Evolutionary conservation across 2,329 filamentous ascomycete genomes (phyloP).

Genomic region (Bipolaris victoriae): DNA sequence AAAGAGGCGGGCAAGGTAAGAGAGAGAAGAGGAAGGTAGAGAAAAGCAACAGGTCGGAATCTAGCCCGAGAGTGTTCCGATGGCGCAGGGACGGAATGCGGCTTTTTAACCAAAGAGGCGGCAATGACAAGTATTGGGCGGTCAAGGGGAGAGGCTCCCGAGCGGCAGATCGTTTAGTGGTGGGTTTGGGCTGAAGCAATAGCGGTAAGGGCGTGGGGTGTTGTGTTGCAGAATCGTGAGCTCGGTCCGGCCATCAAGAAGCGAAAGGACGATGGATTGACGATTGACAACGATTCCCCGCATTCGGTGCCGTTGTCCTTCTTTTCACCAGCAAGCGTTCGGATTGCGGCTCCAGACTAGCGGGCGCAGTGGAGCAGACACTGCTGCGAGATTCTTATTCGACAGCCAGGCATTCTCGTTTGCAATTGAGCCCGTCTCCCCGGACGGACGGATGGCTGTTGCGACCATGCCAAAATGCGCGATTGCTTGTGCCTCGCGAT

Average conservation of each 20-base stretch:
- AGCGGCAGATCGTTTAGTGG: conserved; percentile 12
- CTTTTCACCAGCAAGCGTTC: conserved; percentile 37
- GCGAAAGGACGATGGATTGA: conserved; percentile 37
- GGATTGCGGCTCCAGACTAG: conserved; percentile 35
- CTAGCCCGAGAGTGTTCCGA: conserved; percentile 40
- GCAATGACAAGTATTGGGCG: conserved; percentile 21
- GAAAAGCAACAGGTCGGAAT: conserved; percentile 37
- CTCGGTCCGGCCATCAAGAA: conserved; percentile 43
- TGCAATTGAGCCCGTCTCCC: conserved; percentile 33
- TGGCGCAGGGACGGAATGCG: conserved; percentile 31
- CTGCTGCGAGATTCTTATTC: conserved; percentile 34
- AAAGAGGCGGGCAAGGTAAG: conserved; percentile 24
- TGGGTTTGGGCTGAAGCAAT: conserved; percentile 25
- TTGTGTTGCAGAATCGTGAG: conserved; percentile 38
- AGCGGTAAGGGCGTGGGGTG: conserved; percentile 29
- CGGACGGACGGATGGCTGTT: conserved; percentile 32
- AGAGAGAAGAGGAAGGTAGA: conserved; percentile 18
- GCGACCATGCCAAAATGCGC: conserved; percentile 4
- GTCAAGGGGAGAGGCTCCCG: conserved; percentile 23
- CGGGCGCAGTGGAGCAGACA: conserved; percentile 36
- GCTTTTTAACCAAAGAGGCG: conserved; percentile 21
- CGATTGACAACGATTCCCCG: conserved; percentile 43
- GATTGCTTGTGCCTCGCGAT: conserved; percentile 8
- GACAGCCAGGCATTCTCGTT: conserved; percentile 25
- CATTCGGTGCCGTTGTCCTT: conserved; percentile 42